Evolutionary conservation across 768 basidiomycete genomes (phyloP).

Genomic region (Boletus reticuloceps): DNA sequence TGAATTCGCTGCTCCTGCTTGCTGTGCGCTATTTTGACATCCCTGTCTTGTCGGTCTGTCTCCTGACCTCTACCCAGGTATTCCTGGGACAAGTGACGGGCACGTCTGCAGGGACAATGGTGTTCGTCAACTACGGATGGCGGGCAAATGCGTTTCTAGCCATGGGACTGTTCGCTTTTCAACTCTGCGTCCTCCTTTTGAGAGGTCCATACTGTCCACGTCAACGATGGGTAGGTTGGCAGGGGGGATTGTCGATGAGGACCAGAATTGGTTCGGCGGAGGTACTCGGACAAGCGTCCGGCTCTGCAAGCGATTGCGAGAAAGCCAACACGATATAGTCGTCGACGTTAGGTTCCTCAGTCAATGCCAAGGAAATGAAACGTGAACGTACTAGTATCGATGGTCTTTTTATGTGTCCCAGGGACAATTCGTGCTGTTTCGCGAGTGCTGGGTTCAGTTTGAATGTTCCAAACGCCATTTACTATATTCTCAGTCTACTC

Average conservation of each 20-base stretch:
- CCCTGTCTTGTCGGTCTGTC: not conserved
- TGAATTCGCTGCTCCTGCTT: constrained; percentile 72
- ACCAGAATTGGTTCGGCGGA: not conserved
- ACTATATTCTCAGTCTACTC: no score
- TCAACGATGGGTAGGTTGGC: constrained; percentile 53
- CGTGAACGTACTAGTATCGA: not conserved
- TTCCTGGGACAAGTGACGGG: constrained; percentile 82
- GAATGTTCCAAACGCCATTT: no score
- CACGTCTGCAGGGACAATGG: constrained; percentile 42
- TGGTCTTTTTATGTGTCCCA: not conserved
- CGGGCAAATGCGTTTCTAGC: constrained; percentile 54
- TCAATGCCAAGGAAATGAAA: not conserved
- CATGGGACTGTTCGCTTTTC: constrained; percentile 55
- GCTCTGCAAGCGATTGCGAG: not conserved
- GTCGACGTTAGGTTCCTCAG: not conserved
- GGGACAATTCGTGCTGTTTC: no score
- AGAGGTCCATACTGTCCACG: constrained; percentile 56
- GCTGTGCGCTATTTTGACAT: constrained; percentile 38
- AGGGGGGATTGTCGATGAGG: not conserved
- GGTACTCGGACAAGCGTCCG: not conserved
- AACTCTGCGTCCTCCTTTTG: constrained; percentile 52
- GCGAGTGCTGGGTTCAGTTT: no score
- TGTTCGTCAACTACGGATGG: constrained; percentile 66
- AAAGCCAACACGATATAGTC: not conserved
- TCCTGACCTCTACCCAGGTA: constrained; percentile 27